Evolutionary conservation across 176 grass and related monocot species (phyloP), one percentile per base, ranked within the genome.

Genomic region (Eragrostis curvula): DNA sequence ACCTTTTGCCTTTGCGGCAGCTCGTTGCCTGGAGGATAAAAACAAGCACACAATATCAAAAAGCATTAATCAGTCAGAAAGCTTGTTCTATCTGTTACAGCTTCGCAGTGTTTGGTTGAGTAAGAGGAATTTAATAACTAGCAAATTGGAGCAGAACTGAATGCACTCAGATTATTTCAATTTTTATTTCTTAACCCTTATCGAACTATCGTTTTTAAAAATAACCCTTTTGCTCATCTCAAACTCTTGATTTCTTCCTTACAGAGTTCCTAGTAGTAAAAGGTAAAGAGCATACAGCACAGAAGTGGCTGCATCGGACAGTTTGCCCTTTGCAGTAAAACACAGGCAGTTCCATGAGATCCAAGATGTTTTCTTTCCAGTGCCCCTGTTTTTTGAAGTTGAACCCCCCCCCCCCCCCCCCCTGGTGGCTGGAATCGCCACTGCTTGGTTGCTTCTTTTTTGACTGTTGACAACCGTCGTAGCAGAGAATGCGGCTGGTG

Each of bases 1-100:
- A 64, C 60, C 87, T 61, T 85, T 85, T 20, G 65, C 65, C 75
- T 79, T 88, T 78, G 83, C 78, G 72, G 78, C 87, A 66, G 64
- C 78, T 85, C 78, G 78, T 81, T 82, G 15, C 78, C 87, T 89
- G 56, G 55, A 72, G 20, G 42, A 66, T 12, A 64, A 71, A 40
- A 81, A 14, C 9, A 21, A 55, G 56, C 64, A 77, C 65, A 67
- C 32, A 24, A 16, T 13, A 24, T 64, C 45, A 83, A 32, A 9
- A 66, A 66, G 20, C 80, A 71, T 20, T 49, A 64, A 89, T 53
- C 40, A 59, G 68, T 63, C 56, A 63, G 29, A 76, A n/a, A 81
- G 46, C 75, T 48, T 23, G 78, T 48, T 45, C 20, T 63, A 59
- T 25, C 32, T 47, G 51, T n/a, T 46, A 57, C 40, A 49, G 24